Evolutionary conservation across 1,284 basidiomycete genomes (phyloP).

Genomic region (Cryptococcus maquisensis): DNA sequence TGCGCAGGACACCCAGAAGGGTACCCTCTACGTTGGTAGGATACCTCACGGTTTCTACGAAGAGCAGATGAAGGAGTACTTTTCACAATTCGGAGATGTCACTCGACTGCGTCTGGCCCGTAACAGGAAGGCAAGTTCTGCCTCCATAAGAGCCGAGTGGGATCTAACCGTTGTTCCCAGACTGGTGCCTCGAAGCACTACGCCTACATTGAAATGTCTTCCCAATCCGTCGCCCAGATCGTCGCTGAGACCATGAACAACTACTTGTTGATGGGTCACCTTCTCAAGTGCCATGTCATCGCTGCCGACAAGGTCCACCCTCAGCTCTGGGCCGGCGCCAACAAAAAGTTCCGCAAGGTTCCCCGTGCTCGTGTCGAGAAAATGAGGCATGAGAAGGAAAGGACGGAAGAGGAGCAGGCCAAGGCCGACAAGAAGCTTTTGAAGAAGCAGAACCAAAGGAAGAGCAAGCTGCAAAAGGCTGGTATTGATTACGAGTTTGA

Average conservation of each 20-base stretch:
- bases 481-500: conserved; percentile 90
- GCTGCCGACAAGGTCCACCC: conserved; percentile 86
- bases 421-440: conserved; percentile 66
- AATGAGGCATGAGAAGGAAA: conserved; percentile 76
- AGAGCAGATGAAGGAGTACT: conserved; percentile 86
- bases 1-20: conserved; percentile 55
- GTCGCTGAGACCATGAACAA: conserved; percentile 99
- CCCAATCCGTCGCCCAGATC: conserved; percentile 82
- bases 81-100: conserved; percentile 90
- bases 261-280: conserved; percentile 90
- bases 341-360: conserved; percentile 78
- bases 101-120: conserved; percentile 83
- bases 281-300: conserved; percentile 81
- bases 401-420: conserved; percentile 68
- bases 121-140: conserved; percentile 72
- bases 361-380: conserved; percentile 70
- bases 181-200: conserved; percentile 96
- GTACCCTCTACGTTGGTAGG: conserved; percentile 85
- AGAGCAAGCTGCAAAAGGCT: conserved; percentile 69
- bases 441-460: conserved; percentile 71
- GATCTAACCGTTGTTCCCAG: conserved; percentile 48
- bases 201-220: conserved; percentile 92
- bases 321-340: conserved; percentile 93
- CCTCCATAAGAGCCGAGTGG: not conserved
- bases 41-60: conserved; percentile 98